A percentile compares a stretch with the other conserved stretches of the same genome.
Conservation (phyloP, 257 asterid species). For the Henckelia pumila region DNA sequence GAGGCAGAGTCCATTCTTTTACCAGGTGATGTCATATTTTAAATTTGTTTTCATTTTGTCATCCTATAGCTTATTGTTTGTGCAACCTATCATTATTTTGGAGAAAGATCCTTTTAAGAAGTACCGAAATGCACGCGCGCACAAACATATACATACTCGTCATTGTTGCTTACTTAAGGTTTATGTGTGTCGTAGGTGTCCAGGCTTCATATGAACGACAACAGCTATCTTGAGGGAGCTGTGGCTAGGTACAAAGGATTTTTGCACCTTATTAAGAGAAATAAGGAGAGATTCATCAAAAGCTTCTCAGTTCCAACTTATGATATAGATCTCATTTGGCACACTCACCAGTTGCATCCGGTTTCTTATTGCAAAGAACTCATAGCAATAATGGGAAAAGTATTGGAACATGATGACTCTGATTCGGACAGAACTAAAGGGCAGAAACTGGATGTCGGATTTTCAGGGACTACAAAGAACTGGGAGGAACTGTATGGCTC, state of each 20-base stretch:
- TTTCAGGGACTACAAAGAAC: constrained; percentile 69
- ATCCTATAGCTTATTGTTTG: neutral
- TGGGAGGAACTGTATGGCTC: constrained; percentile 80
- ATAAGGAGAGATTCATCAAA: constrained; percentile 60
- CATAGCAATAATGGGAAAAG: constrained; percentile 61
- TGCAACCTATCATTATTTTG: neutral
- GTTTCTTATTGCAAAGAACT: constrained; percentile 80
- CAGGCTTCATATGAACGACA: constrained; percentile 53
- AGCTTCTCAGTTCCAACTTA: constrained; percentile 97
- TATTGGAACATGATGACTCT: constrained; percentile 89
- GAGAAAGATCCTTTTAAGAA: neutral
- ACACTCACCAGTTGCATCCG: constrained; percentile 91
- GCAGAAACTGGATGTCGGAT: constrained; percentile 79
- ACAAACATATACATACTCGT: neutral
- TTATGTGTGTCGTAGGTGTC: constrained; percentile 50
- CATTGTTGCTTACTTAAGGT: neutral
- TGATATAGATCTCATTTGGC: constrained; percentile 98
- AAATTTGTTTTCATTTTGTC: neutral
- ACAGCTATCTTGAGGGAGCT: constrained; percentile 68
- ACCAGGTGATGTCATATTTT: constrained; percentile 58
- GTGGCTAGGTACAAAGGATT: constrained; percentile 95
- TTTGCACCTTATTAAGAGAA: constrained; percentile 80
- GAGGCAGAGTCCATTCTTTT: constrained; percentile 87
- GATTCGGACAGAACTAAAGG: constrained; percentile 95
- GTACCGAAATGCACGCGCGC: neutral